Conservation (phyloP, 495 filamentous ascomycete species). For the Tuber calosporum region DNA sequence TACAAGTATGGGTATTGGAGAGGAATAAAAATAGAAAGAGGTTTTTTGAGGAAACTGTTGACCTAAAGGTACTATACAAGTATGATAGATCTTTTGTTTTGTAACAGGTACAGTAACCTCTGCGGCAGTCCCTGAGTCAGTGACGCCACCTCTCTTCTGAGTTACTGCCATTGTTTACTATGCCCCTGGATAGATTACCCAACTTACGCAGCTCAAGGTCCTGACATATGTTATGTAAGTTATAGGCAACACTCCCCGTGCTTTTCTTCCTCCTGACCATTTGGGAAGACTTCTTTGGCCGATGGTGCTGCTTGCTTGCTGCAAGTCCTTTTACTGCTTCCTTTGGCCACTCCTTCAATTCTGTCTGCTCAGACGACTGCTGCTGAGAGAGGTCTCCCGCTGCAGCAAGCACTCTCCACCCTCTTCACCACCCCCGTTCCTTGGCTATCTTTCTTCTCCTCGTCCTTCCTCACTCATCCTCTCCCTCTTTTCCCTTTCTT, state of each 20-base stretch:
- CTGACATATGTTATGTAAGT: neutral
- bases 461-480: conserved; percentile 35
- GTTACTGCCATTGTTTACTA: neutral
- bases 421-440: conserved; percentile 8
- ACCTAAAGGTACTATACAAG: neutral
- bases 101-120: neutral
- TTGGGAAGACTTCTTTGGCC: conserved; percentile 5
- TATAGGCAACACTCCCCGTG: neutral
- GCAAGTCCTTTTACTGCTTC: neutral
- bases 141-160: neutral
- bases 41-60: neutral
- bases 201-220: neutral
- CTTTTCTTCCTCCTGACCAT: neutral
- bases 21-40: neutral
- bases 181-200: conserved; percentile 1
- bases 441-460: conserved; percentile 14
- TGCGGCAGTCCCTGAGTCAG: conserved; percentile 2
- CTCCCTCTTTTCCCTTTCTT: conserved; percentile 36
- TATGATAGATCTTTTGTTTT: neutral
- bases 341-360: neutral
- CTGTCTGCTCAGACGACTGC: neutral
- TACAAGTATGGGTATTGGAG: neutral
- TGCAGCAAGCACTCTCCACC: conserved; percentile 12
- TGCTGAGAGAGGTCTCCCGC: neutral
- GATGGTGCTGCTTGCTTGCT: neutral